A percentile compares a stretch with the other conserved stretches of the same genome.
Evolutionary conservation across 768 basidiomycete genomes (phyloP).

Genomic region (Pleurotus tuber-regium): DNA sequence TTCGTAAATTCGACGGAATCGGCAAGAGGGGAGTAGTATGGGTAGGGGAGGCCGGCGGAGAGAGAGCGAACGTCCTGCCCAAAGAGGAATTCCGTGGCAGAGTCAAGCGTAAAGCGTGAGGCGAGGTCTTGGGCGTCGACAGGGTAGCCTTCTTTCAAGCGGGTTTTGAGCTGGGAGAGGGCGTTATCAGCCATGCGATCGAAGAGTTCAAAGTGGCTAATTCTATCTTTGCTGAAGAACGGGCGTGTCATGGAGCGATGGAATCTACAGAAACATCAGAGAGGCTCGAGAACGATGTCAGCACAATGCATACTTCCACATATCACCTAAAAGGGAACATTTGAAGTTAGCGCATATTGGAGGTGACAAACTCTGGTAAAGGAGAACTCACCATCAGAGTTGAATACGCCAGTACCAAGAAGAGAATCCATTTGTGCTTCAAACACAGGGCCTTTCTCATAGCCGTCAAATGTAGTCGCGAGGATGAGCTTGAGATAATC

Average conservation of each 20-base stretch:
- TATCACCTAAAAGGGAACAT: constrained; percentile 35
- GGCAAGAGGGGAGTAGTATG: constrained; percentile 27
- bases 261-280: constrained; percentile 32
- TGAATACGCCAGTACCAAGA: constrained; percentile 60
- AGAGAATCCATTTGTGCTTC: constrained; percentile 24
- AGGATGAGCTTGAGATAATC: constrained; percentile 48
- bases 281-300: neutral
- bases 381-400: constrained; percentile 42
- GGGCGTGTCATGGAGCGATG: constrained; percentile 61
- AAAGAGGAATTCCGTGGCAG: constrained; percentile 58
- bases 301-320: constrained; percentile 49
- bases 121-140: constrained; percentile 63
- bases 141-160: constrained; percentile 43
- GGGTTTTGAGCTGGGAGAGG: constrained; percentile 38
- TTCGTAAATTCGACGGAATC: constrained; percentile 15
- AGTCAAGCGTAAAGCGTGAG: constrained; percentile 57
- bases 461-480: constrained; percentile 42
- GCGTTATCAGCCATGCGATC: constrained; percentile 47
- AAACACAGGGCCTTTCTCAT: constrained; percentile 29
- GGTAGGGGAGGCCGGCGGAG: constrained; percentile 46
- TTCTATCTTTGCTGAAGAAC: constrained; percentile 54
- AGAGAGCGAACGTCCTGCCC: constrained; percentile 45
- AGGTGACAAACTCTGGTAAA: neutral
- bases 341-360: neutral
- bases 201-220: constrained; percentile 54